Percentiles rank a stretch among this genome's conserved stretches.
Conservation (phyloP, 345 rosid genomes). For the Corchorus capsularis region DNA sequence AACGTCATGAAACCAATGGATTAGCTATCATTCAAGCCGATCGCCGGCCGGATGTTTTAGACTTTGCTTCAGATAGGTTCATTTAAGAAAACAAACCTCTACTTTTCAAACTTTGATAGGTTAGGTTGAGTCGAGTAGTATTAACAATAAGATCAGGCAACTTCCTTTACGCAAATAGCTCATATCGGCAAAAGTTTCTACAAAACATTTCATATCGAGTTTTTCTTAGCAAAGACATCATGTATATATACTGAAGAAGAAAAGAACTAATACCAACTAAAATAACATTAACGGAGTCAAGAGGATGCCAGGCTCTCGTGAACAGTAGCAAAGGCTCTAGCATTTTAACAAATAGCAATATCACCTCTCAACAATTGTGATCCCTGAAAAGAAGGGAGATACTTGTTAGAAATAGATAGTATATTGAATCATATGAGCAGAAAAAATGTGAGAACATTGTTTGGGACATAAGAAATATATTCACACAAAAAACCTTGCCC, state of each 20-base stretch:
- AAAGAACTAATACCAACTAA: not conserved
- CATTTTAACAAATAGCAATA: not conserved
- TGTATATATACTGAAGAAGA: too few relatives aligned
- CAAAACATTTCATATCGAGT: not conserved
- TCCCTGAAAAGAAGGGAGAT: slow-evolving; percentile 1
- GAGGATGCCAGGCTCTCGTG: not conserved
- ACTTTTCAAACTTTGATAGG: not conserved
- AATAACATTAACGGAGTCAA: not conserved
- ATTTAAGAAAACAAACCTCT: not conserved
- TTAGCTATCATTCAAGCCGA: too few relatives aligned
- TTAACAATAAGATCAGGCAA: not conserved
- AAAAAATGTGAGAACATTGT: not conserved
- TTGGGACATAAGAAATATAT: not conserved
- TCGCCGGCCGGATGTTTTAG: too few relatives aligned
- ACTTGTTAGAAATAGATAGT: not conserved
- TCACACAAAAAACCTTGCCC: not conserved
- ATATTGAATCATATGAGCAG: too few relatives aligned
- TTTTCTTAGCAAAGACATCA: not conserved
- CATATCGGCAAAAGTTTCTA: not conserved
- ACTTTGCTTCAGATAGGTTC: not conserved
- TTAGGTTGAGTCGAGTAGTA: not conserved
- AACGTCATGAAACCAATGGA: too few relatives aligned
- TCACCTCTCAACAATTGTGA: not conserved
- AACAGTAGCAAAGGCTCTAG: not conserved
- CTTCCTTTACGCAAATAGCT: slow-evolving; percentile 6